Percentiles rank a stretch among this genome's conserved stretches.
These are phyloP conservation scores for Colletotrichum plurivorum DNA, from an alignment of 2,329 filamentous ascomycete species.

Conservation along the genomic window DNA sequence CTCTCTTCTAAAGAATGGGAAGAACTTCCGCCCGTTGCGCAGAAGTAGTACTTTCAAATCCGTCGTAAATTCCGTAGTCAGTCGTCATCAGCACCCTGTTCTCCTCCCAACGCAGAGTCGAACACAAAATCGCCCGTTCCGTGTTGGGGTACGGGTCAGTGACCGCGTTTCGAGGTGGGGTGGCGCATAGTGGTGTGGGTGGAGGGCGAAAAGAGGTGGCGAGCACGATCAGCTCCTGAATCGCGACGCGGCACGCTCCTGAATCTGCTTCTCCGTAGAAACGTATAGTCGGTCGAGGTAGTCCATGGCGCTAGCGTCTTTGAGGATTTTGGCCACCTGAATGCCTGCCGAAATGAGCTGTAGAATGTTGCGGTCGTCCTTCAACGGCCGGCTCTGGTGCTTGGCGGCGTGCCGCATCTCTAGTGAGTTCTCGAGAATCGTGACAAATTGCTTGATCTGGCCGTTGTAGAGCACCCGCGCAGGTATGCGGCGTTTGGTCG, in stretches of 20 bases:
- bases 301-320: constrained; percentile 87
- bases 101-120: background rate
- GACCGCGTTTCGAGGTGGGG: constrained; percentile 11
- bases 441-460: constrained; percentile 93
- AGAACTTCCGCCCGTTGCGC: constrained; percentile 23
- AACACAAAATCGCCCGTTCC: constrained; percentile 1
- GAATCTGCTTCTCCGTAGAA: constrained; percentile 84
- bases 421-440: constrained; percentile 88
- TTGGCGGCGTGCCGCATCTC: constrained; percentile 90
- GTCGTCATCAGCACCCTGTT: constrained; percentile 14
- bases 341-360: constrained; percentile 90
- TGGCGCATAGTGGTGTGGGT: background rate
- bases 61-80: constrained; percentile 35
- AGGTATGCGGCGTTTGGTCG: constrained; percentile 88
- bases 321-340: constrained; percentile 89
- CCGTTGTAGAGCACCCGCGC: constrained; percentile 88
- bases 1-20: constrained; percentile 36
- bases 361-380: constrained; percentile 90
- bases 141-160: constrained; percentile 9
- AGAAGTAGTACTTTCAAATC: constrained; percentile 31
- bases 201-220: background rate
- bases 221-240: constrained; percentile 52
- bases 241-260: constrained; percentile 69
- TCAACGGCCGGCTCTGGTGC: constrained; percentile 85
- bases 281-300: constrained; percentile 86